phyloP scores from a whole-genome alignment of 1,139 yeast species.

The Blastobotrys malaysiensis region DNA sequence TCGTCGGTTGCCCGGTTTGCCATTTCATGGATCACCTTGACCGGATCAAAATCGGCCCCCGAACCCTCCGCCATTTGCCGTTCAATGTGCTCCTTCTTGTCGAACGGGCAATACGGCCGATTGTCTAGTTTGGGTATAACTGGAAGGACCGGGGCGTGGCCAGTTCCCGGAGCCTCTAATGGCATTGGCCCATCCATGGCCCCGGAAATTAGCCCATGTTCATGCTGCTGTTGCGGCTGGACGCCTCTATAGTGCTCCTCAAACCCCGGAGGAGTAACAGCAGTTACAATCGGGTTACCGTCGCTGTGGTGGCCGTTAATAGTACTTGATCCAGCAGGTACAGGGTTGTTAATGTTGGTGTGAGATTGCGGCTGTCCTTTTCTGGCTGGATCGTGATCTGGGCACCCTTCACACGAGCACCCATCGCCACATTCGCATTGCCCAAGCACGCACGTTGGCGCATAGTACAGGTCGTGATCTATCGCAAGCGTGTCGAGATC shows the following conservation, averaged over 20 bases:
- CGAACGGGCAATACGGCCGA: not conserved
- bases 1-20: not conserved
- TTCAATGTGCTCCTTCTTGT: not conserved
- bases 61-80: not conserved
- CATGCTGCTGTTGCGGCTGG: too few relatives aligned
- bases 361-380: too few relatives aligned
- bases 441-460: slow-evolving; percentile 37
- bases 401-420: slow-evolving; percentile 36
- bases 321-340: not conserved
- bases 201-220: not conserved
- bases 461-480: slow-evolving; percentile 27
- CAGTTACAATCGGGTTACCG: too few relatives aligned
- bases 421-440: slow-evolving; percentile 36
- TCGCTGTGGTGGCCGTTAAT: not conserved
- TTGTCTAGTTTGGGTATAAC: not conserved
- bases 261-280: not conserved
- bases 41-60: not conserved
- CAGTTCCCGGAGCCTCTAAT: not conserved
- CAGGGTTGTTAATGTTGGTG: not conserved
- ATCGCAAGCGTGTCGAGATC: slow-evolving; percentile 2
- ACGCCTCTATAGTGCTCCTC: too few relatives aligned
- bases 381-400: slow-evolving; percentile 27
- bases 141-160: not conserved
- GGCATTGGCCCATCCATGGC: not conserved
- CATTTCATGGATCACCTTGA: not conserved